phyloP scores from a whole-genome alignment of 768 basidiomycete species.

The Tylopilus balloui region DNA sequence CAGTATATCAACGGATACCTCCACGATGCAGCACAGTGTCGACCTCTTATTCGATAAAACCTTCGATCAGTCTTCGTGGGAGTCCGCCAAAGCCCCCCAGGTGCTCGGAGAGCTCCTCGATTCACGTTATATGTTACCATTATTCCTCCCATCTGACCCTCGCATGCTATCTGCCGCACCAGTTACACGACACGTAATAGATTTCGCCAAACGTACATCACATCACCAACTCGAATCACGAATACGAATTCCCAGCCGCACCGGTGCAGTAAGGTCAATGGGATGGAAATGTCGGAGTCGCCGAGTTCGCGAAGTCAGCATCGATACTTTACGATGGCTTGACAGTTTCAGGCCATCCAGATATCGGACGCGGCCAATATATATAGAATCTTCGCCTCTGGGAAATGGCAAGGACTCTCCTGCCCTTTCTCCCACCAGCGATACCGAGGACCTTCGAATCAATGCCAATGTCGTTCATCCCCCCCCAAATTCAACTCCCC shows the following conservation, averaged over 20 bases:
- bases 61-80: conserved; percentile 66
- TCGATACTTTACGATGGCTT: conserved; percentile 62
- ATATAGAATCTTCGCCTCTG: conserved; percentile 33
- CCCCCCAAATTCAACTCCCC: conserved; percentile 40
- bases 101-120: conserved; percentile 89
- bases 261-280: conserved; percentile 41
- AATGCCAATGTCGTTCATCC: conserved; percentile 34
- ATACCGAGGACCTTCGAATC: conserved; percentile 32
- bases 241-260: conserved; percentile 39
- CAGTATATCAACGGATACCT: conserved; percentile 33
- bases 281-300: conserved; percentile 57
- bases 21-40: conserved; percentile 51
- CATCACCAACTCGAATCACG: conserved; percentile 30
- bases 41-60: conserved; percentile 76
- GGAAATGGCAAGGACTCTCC: conserved; percentile 27
- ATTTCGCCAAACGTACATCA: conserved; percentile 13
- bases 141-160: conserved; percentile 78
- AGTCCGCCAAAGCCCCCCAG: conserved; percentile 72
- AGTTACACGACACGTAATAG: conserved; percentile 33
- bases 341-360: conserved; percentile 57
- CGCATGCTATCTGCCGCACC: conserved; percentile 71
- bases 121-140: conserved; percentile 87
- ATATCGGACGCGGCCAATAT: conserved; percentile 48
- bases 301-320: conserved; percentile 56
- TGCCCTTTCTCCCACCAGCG: conserved; percentile 30